Evolutionary conservation across 2,329 filamentous ascomycete genomes (phyloP), one percentile per base, ranked within the genome.

Genomic region (Chaetomiaceae sp.): DNA sequence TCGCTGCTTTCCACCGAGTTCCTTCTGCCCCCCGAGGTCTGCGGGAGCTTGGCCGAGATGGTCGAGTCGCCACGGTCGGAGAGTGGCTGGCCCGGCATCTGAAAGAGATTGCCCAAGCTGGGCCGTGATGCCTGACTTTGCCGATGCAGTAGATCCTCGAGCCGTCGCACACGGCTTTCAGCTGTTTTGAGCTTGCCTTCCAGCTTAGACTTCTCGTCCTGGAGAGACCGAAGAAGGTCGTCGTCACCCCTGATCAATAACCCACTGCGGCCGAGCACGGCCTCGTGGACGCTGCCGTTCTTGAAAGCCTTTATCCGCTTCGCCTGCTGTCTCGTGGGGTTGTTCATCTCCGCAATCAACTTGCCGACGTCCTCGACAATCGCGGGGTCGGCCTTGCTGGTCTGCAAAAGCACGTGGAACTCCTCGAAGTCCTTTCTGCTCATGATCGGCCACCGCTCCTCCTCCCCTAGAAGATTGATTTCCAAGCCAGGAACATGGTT

Each of bases 261-360:
- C 1, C 88, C 91, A 54, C 87, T 94, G 59, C 85, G 81, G n/a
- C 88, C 88, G 51, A 96, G 76, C 3, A 80, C 81, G n/a, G 84
- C 84, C 62, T 97, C 93, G 58, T 96, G 89, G 30, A 97, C 78
- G 61, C 93, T 97, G 14, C 93, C 93, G 61, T 94, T 93, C 62
- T 96, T 96, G 72, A 98, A 97, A 5, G 88, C 89, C 63, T 91
- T 95, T 6, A 93, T 79, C 47, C 88, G 81, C 65, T 88, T 90
- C 50, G 83, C 79, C 61, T 95, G 90, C 62, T 93, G 88, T 57
- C 85, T 88, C 0, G 88, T 93, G 3, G 91, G 89, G 46, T 78
- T 80, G 61, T 83, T 83, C 12, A 97, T 73, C 44, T 95, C 89
- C 50, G 83, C 81, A 49, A 94, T 76, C 15, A 89, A 78, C 59